Evolutionary conservation across 2,329 filamentous ascomycete species (phyloP).

Genomic region (Chalara sp.): DNA sequence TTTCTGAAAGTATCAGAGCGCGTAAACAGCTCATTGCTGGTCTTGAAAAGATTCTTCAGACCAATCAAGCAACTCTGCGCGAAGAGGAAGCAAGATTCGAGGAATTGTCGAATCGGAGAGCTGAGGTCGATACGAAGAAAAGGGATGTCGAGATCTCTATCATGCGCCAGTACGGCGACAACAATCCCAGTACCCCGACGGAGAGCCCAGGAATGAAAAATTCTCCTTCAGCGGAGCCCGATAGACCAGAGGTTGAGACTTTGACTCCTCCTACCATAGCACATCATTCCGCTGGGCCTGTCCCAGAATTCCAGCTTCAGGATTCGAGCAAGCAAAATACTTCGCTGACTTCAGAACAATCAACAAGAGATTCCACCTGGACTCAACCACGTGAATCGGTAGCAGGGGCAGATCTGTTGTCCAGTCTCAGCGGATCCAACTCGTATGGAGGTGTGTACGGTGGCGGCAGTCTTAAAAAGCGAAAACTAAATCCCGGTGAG

Average conservation of each 20-base stretch:
- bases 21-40: slow-evolving; percentile 70
- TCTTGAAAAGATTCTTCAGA: slow-evolving; percentile 74
- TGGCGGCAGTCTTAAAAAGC: slow-evolving; percentile 33
- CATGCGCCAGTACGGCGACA: slow-evolving; percentile 69
- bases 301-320: slow-evolving; percentile 30
- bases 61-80: slow-evolving; percentile 62
- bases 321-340: slow-evolving; percentile 25
- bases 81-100: slow-evolving; percentile 62
- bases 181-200: slow-evolving; percentile 42
- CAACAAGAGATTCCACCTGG: background rate
- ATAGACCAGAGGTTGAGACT: slow-evolving; percentile 76
- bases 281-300: slow-evolving; percentile 28
- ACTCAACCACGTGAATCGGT: slow-evolving; percentile 14
- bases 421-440: slow-evolving; percentile 28
- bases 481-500: slow-evolving; percentile 39
- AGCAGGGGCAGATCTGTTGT: slow-evolving; percentile 31
- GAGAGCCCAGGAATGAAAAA: slow-evolving; percentile 33
- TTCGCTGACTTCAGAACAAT: slow-evolving; percentile 1
- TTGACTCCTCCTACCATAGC: slow-evolving; percentile 72
- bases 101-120: slow-evolving; percentile 59
- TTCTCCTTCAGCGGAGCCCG: slow-evolving; percentile 49
- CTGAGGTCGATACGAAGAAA: slow-evolving; percentile 73
- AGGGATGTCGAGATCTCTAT: slow-evolving; percentile 86
- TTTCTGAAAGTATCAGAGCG: slow-evolving; percentile 84
- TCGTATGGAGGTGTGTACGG: slow-evolving; percentile 13